Evolutionary conservation across 495 filamentous ascomycete species (phyloP).

Genomic region (Podospora fimiseda): DNA sequence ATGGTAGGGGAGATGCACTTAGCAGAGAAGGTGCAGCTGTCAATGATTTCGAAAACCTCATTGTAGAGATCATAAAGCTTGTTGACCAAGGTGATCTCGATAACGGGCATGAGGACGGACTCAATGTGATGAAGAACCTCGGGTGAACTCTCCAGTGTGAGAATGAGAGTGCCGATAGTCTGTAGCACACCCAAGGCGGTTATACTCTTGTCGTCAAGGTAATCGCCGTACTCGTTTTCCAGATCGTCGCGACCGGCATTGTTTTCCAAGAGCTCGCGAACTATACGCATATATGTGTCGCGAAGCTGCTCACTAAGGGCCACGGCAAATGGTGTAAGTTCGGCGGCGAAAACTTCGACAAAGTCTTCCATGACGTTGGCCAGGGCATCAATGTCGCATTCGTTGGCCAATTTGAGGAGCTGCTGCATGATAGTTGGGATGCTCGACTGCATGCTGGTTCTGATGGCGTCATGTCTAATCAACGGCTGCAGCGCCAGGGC

Average conservation of each 20-base stretch:
- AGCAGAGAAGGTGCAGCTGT: conserved; percentile 97
- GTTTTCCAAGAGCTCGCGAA: conserved; percentile 83
- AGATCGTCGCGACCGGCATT: conserved; percentile 65
- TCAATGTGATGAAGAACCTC: conserved; percentile 92
- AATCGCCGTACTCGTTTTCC: conserved; percentile 77
- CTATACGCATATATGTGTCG: conserved; percentile 92
- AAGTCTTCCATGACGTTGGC: conserved; percentile 99
- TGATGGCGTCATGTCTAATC: conserved; percentile 91
- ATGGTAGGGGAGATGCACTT: conserved; percentile 92
- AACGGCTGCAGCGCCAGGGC: conserved; percentile 91
- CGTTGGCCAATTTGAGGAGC: conserved; percentile 89
- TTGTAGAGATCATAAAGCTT: conserved; percentile 97
- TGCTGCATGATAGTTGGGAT: conserved; percentile 99
- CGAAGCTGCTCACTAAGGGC: conserved; percentile 92
- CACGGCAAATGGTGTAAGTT: conserved; percentile 96
- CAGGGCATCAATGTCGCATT: conserved; percentile 87
- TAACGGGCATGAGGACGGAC: conserved; percentile 92
- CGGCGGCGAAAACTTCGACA: conserved; percentile 92
- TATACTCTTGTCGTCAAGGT: conserved; percentile 96
- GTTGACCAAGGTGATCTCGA: conserved; percentile 91
- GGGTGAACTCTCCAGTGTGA: conserved; percentile 93
- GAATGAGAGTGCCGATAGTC: conserved; percentile 94
- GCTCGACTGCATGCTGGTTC: conserved; percentile 89
- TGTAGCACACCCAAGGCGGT: conserved; percentile 93
- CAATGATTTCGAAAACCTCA: conserved; percentile 97